These are phyloP conservation scores for Plasmodium blacklocki DNA, from an alignment of 169 alveolate species.

Conservation along the genomic window DNA sequence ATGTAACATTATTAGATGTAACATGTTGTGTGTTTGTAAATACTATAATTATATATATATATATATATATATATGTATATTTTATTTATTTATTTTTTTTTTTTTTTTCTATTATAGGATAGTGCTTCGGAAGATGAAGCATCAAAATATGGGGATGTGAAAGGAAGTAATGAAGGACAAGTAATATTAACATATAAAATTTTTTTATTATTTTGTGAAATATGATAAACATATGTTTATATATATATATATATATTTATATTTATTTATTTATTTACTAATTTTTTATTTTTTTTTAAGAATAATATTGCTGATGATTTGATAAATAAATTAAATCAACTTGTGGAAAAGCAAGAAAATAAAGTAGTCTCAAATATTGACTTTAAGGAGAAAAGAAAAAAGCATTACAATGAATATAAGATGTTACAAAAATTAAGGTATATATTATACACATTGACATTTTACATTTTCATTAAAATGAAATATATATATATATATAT, in stretches of 20 bases:
- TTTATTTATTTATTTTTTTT: conserved; percentile 7
- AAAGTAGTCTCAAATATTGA: conserved; percentile 54
- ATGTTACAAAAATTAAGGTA: conserved; percentile 72
- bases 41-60: too few species aligned
- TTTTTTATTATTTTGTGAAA: conserved; percentile 1
- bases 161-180: conserved; percentile 55
- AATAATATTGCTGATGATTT: conserved; percentile 62
- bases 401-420: conserved; percentile 74
- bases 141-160: conserved; percentile 66
- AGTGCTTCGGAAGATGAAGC: conserved; percentile 78
- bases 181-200: not conserved
- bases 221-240: not conserved
- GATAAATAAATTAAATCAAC: conserved; percentile 63
- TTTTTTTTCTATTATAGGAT: conserved; percentile 61
- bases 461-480: not conserved
- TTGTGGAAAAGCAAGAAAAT: conserved; percentile 73
- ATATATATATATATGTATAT: not conserved
- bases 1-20: not conserved
- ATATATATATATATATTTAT: not conserved
- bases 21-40: not conserved
- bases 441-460: not conserved
- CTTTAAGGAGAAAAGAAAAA: conserved; percentile 73
- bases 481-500: not conserved
- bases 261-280: not conserved
- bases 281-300: conserved; percentile 1